Percentiles rank a stretch among this genome's conserved stretches.
Evolutionary conservation across 2,329 filamentous ascomycete species (phyloP).

Genomic region (Penicillium sp.): DNA sequence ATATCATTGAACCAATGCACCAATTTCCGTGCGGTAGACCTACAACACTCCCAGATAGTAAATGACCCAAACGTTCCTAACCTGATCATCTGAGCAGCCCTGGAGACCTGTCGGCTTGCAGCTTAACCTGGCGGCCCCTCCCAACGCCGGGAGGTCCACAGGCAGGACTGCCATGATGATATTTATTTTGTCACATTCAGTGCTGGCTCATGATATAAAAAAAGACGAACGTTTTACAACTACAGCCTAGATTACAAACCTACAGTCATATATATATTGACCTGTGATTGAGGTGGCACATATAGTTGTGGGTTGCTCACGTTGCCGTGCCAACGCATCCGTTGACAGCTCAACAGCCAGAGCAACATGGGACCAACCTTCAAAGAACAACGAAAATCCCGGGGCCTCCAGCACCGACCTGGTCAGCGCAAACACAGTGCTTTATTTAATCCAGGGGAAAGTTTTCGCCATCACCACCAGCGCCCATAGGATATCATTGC

Average conservation of each 20-base stretch:
- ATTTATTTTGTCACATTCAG: neutral
- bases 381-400: neutral
- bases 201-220: neutral
- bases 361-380: neutral
- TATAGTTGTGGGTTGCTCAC: neutral
- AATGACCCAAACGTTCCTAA: neutral
- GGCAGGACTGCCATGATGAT: neutral
- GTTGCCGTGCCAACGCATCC: constrained; percentile 5
- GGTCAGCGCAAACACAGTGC: neutral
- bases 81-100: neutral
- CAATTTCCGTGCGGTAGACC: neutral
- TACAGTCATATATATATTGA: neutral
- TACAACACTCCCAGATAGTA: neutral
- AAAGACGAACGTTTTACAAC: neutral
- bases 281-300: neutral
- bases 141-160: neutral
- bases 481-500: neutral
- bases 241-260: neutral
- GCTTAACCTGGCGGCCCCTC: too few species aligned
- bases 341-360: constrained; percentile 2
- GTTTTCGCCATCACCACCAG: neutral
- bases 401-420: neutral
- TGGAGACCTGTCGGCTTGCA: neutral
- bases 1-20: neutral
- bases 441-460: too few species aligned